Base-by-base conservation (phyloP, 1,284 basidiomycete species). In the Malassezia yamatoensis region DNA sequence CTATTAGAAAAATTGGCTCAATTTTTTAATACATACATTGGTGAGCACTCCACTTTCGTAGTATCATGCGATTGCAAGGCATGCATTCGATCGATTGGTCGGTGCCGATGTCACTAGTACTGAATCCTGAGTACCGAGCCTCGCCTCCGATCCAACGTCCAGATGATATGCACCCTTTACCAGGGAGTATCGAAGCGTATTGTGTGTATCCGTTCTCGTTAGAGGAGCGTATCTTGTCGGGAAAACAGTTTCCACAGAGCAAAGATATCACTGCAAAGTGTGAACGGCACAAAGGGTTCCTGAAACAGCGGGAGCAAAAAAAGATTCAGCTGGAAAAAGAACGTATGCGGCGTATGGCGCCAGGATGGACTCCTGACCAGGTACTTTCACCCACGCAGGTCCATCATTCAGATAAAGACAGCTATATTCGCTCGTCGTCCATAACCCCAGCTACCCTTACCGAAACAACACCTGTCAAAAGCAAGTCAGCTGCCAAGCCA, bases 131-230 rank as follows among this genome's bases (percentile, higher is more conserved):
- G 18, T 52, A 20, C 18, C 55, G 49, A 33, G 34, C 38, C 3
- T 47, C 55, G 7, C 51, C 32, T 15, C 51, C 40, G 3, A 20
- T 58, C 6, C 32, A 16, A 5, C 12, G 29, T 11, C 39, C 50
- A 2, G 15, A 18, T 4, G 41, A 53, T 16, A 24, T 52, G 24
- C 55, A 58, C 15, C 55, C 55, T 12, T 46, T 58, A 2, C 55
- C 55, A 5, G 38, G 41, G 13, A 33, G 39, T 37, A 36, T 58
- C 8, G 55, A 58, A 6, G 55, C 50, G 5, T 58, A 58, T 44
- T 58, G 34, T 21, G 45, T 29, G 16, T 58, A 58, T 34, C 49
- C 55, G 1, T 58, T 52, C 34, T 5, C 36, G 1, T 44, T 47
- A 2, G 55, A 58, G 32, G 51, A 53, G n/a, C n/a, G 48, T 13